Evolutionary conservation across 805 yeast species (phyloP), one percentile per base, ranked within the genome.

Genomic region (Ogataea trehaloabstinens): DNA sequence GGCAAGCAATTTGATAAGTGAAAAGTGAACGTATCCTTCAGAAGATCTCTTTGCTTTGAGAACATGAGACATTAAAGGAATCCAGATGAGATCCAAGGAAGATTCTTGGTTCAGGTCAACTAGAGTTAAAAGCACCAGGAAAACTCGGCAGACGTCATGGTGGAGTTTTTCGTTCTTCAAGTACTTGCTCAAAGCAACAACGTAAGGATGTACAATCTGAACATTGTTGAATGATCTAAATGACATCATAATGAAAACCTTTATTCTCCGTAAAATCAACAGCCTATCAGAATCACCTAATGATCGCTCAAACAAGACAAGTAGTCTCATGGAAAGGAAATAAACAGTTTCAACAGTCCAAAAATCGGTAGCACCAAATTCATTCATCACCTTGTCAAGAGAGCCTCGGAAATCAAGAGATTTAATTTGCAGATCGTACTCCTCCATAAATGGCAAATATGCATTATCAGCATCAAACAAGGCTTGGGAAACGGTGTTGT

Each of bases 261-360:
- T 71, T 16, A 75, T 36, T 38, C 55, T 63, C 39, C 76, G 57
- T 5, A 74, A 27, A 19, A 44, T 37, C 4, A 53, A 11, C 1
- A 49, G 6, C 30, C 45, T 56, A 13, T 63, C 63, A 3, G 58
- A 52, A 17, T 31, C 20, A 17, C 58, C 44, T 1, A 49, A 18
- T 0, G 67, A 38, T 1, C 40, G 17, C 0, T 53, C 48, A 2
- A 71, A 29, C 3, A 51, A 29, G 2, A 55, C 24, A 2, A 68
- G 38, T 2, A 68, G 18, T 18, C 64, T 60, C n/a, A 70, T 55
- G 1, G 62, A 28, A 2, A 75, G 34, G 49, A 74, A 73, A 43
- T 66, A 66, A 5, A 65, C 50, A 6, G 46, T 48, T 3, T 56
- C 52, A 2, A 58, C 38, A 1, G 48, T 30, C 79, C 78, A 75